phyloP scores from a whole-genome alignment of 129 eudicot species.

The Tanacetum coccineum region DNA sequence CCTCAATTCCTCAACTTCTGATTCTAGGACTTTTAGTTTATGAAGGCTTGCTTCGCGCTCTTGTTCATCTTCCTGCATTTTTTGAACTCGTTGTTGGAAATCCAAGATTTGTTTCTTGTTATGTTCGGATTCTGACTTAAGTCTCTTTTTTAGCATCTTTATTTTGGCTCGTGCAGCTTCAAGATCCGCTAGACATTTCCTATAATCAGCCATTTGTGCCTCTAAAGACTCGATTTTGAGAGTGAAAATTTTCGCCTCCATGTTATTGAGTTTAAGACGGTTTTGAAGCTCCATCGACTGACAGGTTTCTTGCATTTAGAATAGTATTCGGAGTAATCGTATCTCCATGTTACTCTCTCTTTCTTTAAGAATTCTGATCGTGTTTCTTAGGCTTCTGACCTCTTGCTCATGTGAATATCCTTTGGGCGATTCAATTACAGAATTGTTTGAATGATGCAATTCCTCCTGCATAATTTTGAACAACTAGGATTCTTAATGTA shows the following conservation, averaged over 20 bases:
- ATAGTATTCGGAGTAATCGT: conserved; percentile 77
- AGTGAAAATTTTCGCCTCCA: conserved; percentile 65
- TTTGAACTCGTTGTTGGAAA: conserved; percentile 54
- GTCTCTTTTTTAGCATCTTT: conserved; percentile 52
- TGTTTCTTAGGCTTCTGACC: conserved; percentile 48
- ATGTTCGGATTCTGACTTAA: conserved; percentile 58
- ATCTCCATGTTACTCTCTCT: conserved; percentile 67
- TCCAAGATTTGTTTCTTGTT: conserved; percentile 45
- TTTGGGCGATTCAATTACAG: conserved; percentile 24
- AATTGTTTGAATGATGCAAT: conserved; percentile 22
- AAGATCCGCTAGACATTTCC: conserved; percentile 55
- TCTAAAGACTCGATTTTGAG: conserved; percentile 68
- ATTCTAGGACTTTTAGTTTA: conserved; percentile 42
- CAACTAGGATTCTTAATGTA: conserved; percentile 9
- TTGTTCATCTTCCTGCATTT: conserved; percentile 52
- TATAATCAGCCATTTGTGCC: conserved; percentile 57
- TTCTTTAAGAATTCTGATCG: conserved; percentile 54
- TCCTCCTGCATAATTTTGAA: conserved; percentile 36
- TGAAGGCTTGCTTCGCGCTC: conserved; percentile 26
- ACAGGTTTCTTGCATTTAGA: conserved; percentile 75
- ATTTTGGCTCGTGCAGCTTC: conserved; percentile 74
- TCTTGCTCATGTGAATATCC: conserved; percentile 46
- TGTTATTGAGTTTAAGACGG: conserved; percentile 54
- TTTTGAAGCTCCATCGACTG: conserved; percentile 82
- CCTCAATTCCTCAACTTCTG: conserved; percentile 29